Evolutionary conservation across 1,284 basidiomycete genomes (phyloP), one percentile per base, ranked within the genome.

Genomic region (Mycena sp.): DNA sequence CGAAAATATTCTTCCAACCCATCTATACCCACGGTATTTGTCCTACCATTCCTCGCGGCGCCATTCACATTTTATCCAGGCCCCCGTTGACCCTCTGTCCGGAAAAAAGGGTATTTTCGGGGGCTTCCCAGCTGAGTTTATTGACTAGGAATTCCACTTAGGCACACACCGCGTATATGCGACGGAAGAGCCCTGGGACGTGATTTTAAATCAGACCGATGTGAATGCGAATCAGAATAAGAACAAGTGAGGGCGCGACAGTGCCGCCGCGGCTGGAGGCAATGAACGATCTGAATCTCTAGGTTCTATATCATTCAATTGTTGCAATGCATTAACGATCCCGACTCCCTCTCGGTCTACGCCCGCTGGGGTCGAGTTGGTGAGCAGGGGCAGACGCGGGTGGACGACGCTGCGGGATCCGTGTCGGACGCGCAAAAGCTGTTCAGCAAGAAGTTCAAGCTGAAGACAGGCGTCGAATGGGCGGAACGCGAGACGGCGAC

Each of bases 281-380:
- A 14, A 3, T n/a, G 30, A 19, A 11, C 25, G 7, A 23, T 25
- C 28, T 2, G 14, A 9, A 35, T 14, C 37, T n/a, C n/a, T n/a
- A 58, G 57, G 23, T 89, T 87, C 73, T 89, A 88, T 64, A 83
- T 87, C 2, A 77, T 88, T 16, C 87, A 89, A 67, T 74, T 89
- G 2, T 71, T 88, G 30, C 85, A 87, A 67, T 79, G 83, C 1
- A 75, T 83, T 28, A 78, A 78, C 2, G 80, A 81, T 67, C 65
- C 72, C 25, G 53, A 67, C 14, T 65, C 72, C 17, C 82, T 77
- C 61, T 61, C 74, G 2, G 74, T 89, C 6, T 86, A 79, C 71
- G 85, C 84, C 25, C 83, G 85, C 35, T 89, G 87, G 86, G 87
- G 85, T 14, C 80, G 87, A 12, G 85, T 88, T 9, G 87, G 87